Evolutionary conservation across 177 flowering plant genomes (phyloP).

Genomic region (Telopea speciosissima): DNA sequence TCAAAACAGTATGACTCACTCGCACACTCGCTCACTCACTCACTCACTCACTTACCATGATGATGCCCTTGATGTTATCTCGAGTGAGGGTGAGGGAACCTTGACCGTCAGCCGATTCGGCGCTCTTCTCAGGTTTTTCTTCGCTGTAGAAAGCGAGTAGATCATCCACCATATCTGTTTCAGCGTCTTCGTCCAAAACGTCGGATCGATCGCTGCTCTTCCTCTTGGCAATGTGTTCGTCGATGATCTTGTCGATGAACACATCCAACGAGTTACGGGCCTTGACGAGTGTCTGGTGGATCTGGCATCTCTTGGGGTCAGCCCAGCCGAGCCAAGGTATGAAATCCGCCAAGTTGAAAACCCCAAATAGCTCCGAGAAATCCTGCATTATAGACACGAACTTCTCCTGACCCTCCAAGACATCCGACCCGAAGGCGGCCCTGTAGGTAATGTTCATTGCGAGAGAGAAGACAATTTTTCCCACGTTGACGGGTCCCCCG

Average conservation of each 20-base stretch:
- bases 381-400: slow-evolving; percentile 24
- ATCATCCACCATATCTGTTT: slow-evolving; percentile 52
- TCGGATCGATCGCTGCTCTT: not conserved
- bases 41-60: too few species aligned
- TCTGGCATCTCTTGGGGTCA: not conserved
- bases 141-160: slow-evolving; percentile 40
- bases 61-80: too few species aligned
- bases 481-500: slow-evolving; percentile 16
- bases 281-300: slow-evolving; percentile 8
- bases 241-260: slow-evolving; percentile 26
- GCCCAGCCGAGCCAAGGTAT: slow-evolving; percentile 19
- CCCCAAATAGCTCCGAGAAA: slow-evolving; percentile 23
- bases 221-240: slow-evolving; percentile 23
- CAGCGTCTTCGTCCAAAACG: not conserved
- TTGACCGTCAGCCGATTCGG: too few species aligned
- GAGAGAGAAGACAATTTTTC: slow-evolving; percentile 18
- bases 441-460: slow-evolving; percentile 21
- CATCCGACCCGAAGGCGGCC: slow-evolving; percentile 26
- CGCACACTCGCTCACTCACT: too few species aligned
- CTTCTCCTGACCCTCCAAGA: slow-evolving; percentile 14
- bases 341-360: slow-evolving; percentile 16
- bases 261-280: slow-evolving; percentile 20
- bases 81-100: too few species aligned
- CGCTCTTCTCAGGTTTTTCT: slow-evolving; percentile 6
- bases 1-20: too few species aligned